Conservation (phyloP, 495 filamentous ascomycete species). For the Bacidia rubella region DNA sequence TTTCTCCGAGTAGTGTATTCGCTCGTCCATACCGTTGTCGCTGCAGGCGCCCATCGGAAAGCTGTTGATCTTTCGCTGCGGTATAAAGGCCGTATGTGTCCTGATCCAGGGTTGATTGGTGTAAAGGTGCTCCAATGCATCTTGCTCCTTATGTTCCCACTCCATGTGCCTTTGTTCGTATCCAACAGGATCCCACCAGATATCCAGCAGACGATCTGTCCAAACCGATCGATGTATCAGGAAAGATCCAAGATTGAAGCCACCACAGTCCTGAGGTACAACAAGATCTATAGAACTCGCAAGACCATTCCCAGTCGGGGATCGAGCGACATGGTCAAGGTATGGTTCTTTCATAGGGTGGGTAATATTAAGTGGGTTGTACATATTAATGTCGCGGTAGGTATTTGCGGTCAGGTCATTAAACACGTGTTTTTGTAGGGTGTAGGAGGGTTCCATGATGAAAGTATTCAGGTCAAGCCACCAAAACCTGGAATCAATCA, state of each 20-base stretch:
- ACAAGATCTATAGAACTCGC: conserved; percentile 69
- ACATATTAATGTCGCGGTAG: conserved; percentile 92
- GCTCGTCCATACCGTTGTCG: conserved; percentile 56
- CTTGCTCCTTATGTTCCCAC: conserved; percentile 98
- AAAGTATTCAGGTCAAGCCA: conserved; percentile 98
- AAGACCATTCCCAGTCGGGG: conserved; percentile 60
- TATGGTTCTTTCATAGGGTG: conserved; percentile 62
- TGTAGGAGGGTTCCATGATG: conserved; percentile 91
- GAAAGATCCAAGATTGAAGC: conserved; percentile 96
- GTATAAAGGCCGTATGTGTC: conserved; percentile 74
- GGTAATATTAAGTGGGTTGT: conserved; percentile 88
- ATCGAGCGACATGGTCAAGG: conserved; percentile 59
- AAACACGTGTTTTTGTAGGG: conserved; percentile 83
- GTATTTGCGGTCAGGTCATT: conserved; percentile 56
- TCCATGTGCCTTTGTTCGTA: conserved; percentile 99
- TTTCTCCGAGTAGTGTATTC: conserved; percentile 72
- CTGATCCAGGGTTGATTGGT: conserved; percentile 85
- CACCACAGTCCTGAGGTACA: conserved; percentile 84
- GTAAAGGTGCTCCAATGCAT: conserved; percentile 88
- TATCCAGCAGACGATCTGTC: conserved; percentile 84
- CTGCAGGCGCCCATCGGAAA: conserved; percentile 86
- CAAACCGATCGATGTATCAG: conserved; percentile 72
- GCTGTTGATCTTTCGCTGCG: conserved; percentile 84
- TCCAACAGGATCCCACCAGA: conserved; percentile 97
- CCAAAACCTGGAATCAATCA: conserved; percentile 65